Conservation (phyloP, 768 basidiomycete genomes). For the Lentinula boryana region DNA sequence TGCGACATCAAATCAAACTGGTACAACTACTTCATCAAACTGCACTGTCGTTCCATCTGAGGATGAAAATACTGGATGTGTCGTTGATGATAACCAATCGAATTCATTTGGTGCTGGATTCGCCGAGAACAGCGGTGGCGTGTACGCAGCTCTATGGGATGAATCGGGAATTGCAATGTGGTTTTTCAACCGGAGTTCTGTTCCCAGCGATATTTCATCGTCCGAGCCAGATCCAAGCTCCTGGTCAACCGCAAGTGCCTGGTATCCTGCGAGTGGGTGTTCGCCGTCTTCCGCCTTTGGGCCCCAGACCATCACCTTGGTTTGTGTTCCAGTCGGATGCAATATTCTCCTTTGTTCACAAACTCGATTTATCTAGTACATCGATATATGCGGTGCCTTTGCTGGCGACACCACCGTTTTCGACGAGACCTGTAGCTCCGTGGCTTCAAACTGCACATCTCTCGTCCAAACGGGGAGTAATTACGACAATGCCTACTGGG, state of each 20-base stretch:
- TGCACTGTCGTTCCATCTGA: neutral
- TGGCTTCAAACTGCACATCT: conserved; percentile 22
- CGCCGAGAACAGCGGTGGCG: neutral
- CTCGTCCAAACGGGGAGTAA: conserved; percentile 19
- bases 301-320: neutral
- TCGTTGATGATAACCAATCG: neutral
- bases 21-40: neutral
- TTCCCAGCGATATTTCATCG: neutral
- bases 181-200: neutral
- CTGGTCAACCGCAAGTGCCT: neutral
- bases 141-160: neutral
- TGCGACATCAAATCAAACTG: neutral
- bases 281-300: neutral
- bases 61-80: neutral
- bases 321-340: neutral
- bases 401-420: neutral
- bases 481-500: conserved; percentile 33
- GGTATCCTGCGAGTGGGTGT: neutral
- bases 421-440: neutral
- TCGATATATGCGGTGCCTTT: conserved; percentile 1
- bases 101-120: neutral
- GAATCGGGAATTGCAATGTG: neutral
- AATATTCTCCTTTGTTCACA: neutral
- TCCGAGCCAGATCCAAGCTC: neutral
- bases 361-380: neutral